These are phyloP conservation scores for Mentha longifolia DNA, from an alignment of 257 asterid genomes.

Conservation along the genomic window DNA sequence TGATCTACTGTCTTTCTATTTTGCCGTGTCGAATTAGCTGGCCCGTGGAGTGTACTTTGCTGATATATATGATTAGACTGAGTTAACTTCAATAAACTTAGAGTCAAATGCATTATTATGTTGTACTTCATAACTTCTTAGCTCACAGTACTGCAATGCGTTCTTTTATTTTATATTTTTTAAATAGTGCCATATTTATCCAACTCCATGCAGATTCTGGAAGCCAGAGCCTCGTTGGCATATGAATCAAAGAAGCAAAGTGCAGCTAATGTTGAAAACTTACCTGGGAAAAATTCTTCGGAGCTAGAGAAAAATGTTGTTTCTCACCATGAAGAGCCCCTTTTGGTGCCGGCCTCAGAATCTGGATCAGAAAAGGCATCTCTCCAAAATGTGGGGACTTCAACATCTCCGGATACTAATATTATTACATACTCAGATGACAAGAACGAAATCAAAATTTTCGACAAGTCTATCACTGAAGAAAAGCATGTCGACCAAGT, in stretches of 20 bases:
- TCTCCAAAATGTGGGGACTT: slow-evolving; percentile 33
- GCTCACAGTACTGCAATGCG: background rate
- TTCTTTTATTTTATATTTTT: background rate
- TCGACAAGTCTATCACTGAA: slow-evolving; percentile 40
- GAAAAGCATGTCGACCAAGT: slow-evolving; percentile 38
- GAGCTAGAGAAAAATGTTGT: slow-evolving; percentile 42
- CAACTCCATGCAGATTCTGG: slow-evolving; percentile 59
- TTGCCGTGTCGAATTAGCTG: background rate
- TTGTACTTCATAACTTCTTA: background rate
- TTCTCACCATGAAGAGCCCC: slow-evolving; percentile 51
- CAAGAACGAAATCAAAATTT: slow-evolving; percentile 44
- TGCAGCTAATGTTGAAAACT: slow-evolving; percentile 39
- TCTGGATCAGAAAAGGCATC: slow-evolving; percentile 34
- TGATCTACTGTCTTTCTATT: background rate
- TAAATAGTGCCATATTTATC: background rate
- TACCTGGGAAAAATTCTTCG: slow-evolving; percentile 33
- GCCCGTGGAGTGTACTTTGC: background rate
- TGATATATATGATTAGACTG: background rate
- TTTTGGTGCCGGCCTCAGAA: slow-evolving; percentile 51
- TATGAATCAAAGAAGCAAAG: slow-evolving; percentile 53
- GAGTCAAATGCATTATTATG: background rate
- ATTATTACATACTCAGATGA: slow-evolving; percentile 46
- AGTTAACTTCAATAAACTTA: background rate
- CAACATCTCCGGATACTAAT: slow-evolving; percentile 34
- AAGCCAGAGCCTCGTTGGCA: slow-evolving; percentile 71